Percentiles rank a stretch among this genome's conserved stretches.
Evolutionary conservation across 2,329 filamentous ascomycete genomes (phyloP).

Genomic region (Berkeleyomyces basicola): DNA sequence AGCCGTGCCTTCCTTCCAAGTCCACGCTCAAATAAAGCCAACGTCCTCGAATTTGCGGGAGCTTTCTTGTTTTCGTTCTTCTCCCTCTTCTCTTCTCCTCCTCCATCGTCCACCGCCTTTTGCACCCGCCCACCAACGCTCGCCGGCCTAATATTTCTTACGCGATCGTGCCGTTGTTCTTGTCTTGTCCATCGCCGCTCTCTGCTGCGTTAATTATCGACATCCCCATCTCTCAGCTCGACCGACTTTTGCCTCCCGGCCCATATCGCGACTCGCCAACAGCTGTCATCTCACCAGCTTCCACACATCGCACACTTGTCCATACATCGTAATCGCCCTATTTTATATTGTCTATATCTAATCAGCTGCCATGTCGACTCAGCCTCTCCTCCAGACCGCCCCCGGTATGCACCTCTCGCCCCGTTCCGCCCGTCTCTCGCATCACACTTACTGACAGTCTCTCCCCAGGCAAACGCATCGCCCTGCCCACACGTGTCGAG

Average conservation of each 20-base stretch:
- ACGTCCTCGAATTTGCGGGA: background rate
- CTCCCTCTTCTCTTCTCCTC: conserved; percentile 14
- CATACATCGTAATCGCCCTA: conserved; percentile 14
- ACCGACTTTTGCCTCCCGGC: background rate
- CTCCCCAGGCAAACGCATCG: conserved; percentile 82
- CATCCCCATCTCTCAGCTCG: background rate
- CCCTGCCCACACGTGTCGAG: conserved; percentile 92
- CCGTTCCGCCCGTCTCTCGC: background rate
- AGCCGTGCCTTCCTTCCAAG: conserved; percentile 3
- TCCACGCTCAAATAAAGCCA: background rate
- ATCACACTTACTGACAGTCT: background rate
- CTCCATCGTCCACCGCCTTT: background rate
- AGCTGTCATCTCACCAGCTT: background rate
- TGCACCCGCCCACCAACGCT: background rate
- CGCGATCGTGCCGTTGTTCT: background rate
- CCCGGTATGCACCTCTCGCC: conserved; percentile 45
- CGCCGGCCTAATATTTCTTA: background rate
- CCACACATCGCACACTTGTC: background rate
- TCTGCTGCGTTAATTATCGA: too few relatives aligned
- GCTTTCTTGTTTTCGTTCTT: conserved; percentile 4
- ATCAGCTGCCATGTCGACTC: conserved; percentile 54
- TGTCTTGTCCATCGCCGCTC: background rate
- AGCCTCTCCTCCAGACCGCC: conserved; percentile 86
- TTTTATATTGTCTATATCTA: background rate
- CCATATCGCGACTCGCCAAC: background rate